Base-by-base conservation (phyloP, 148 eudicot species). In the Heliosperma pusillum region DNA sequence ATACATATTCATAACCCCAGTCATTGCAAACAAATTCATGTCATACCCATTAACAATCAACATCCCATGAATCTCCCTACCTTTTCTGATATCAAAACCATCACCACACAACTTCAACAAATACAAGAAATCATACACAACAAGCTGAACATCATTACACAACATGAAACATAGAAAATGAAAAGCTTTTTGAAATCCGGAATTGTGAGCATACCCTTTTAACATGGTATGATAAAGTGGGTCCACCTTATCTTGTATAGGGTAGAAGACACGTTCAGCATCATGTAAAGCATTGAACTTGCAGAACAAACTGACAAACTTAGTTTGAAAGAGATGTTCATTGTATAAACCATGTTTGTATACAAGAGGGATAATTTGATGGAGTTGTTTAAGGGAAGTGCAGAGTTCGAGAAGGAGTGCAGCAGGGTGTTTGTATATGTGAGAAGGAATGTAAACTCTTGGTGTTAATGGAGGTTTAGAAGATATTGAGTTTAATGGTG, bases 101-200 rank as follows among this genome's bases (percentile, higher is more conserved):
- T 88, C 90, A 1, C 89, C 93, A 77, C 95, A 91, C 75, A 81
- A 66, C 71, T 88, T 93, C 82, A 93, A 74, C 85, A 93, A 82
- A 75, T 91, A 91, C 5, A 84, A 74, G 25, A 84, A 93, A 70
- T 86, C 85, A 79, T 91, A 91, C 52, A 91, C 88, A 68, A 85
- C 82, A 3, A 80, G 85, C 40, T 58, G 71, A 65, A 93, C 85
- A 9, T 81, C 82, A 66, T 89, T 95, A 26, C 52, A 0, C 57
- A 79, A 83, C 98, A 93, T 88, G 30, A 87, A 66, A 52, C 66
- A 67, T 69, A 87, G 85, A 67, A 91, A 83, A 20, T 71, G 24
- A 26, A 89, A 76, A 17, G 85, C 88, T 45, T 77, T 69, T 13
- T 78, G 76, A 65, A 91, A 47, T 52, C 59, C 44, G 10, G 79